phyloP scores from a whole-genome alignment of 1,139 yeast species.

The Lodderomyces jiufengensis region DNA sequence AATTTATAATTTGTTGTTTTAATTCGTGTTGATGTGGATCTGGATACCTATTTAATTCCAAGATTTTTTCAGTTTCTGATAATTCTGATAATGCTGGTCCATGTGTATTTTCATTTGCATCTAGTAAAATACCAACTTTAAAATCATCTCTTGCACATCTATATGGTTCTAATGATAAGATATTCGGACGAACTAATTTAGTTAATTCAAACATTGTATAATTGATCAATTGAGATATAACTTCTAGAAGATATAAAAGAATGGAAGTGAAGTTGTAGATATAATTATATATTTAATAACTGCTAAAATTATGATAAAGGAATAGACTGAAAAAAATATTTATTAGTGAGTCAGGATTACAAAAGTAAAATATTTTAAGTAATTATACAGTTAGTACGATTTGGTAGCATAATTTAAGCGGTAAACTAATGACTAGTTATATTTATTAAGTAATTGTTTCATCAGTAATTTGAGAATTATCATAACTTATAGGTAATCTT shows the following conservation, averaged over 20 bases:
- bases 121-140: constrained; percentile 79
- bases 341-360: no score
- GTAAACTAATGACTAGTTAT: no score
- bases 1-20: constrained; percentile 66
- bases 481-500: constrained; percentile 10
- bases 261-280: no score
- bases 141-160: constrained; percentile 95
- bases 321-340: no score
- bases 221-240: not conserved
- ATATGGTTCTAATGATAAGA: constrained; percentile 77
- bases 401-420: no score
- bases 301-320: no score
- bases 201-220: constrained; percentile 48
- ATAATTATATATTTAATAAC: no score
- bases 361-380: no score
- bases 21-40: constrained; percentile 92
- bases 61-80: constrained; percentile 22
- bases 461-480: constrained; percentile 13
- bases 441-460: constrained; percentile 5
- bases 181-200: constrained; percentile 76
- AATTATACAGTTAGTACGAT: no score
- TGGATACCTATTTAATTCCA: constrained; percentile 84
- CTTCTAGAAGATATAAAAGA: not conserved
- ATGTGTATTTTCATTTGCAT: constrained; percentile 94
- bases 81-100: constrained; percentile 65